Evolutionary conservation across 78 protist genomes (phyloP).

Genomic region (Dictyostelium firmibasis): DNA sequence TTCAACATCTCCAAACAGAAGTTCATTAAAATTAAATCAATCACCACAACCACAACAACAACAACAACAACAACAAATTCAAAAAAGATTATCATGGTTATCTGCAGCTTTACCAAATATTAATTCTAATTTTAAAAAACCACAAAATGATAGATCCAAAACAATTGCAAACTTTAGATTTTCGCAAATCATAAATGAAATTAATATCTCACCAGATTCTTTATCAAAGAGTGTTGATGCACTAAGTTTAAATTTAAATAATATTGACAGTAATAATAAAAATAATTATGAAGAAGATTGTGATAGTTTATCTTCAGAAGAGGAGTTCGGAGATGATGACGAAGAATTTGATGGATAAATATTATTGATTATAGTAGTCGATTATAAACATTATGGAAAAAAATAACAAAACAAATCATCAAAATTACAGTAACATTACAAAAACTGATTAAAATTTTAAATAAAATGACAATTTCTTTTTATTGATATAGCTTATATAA

Average conservation of each 20-base stretch:
- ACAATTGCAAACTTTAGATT: constrained; percentile 21
- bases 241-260: not conserved
- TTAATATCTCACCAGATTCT: not conserved
- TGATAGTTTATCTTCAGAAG: constrained; percentile 1
- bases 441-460: no score
- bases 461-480: no score
- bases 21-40: not conserved
- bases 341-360: not conserved
- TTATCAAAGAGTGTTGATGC: not conserved
- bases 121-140: not conserved
- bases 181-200: not conserved
- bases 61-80: not conserved
- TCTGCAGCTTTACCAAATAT: not conserved
- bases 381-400: no score
- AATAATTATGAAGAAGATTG: not conserved
- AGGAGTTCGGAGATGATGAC: not conserved
- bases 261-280: not conserved
- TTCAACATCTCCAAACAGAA: not conserved
- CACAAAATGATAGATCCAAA: not conserved
- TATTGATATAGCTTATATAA: no score
- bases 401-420: not conserved
- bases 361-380: no score
- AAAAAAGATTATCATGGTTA: constrained; percentile 6
- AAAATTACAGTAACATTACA: no score
- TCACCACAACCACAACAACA: not conserved